Conservation (phyloP, 352 stramenopile genomes). For the Thraustotheca clavata region DNA sequence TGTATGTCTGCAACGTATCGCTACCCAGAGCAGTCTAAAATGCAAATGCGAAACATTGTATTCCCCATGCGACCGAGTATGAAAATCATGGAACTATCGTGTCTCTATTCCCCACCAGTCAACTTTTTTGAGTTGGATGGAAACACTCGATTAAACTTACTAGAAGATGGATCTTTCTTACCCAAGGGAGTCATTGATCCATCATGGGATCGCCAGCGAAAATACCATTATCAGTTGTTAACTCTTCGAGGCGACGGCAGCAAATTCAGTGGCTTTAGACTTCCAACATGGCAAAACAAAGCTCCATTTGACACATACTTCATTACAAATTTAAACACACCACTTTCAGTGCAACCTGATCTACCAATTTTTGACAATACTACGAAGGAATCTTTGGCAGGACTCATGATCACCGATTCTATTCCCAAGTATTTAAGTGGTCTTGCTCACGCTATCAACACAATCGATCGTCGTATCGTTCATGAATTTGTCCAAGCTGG, state of each 20-base stretch:
- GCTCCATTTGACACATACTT: constrained; percentile 4
- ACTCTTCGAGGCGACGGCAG: not conserved
- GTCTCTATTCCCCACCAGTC: not conserved
- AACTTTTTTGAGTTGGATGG: not conserved
- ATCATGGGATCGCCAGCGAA: not conserved
- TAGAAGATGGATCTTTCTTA: not conserved
- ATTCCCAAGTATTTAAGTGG: constrained; percentile 38
- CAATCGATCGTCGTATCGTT: constrained; percentile 47
- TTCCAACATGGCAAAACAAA: not conserved
- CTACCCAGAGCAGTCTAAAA: not conserved
- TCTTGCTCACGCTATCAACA: constrained; percentile 30
- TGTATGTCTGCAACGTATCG: constrained; percentile 11
- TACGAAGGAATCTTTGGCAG: constrained; percentile 21
- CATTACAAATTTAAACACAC: not conserved
- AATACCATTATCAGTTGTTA: constrained; percentile 5
- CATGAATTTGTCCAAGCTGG: constrained; percentile 66
- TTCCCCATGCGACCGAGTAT: constrained; percentile 28
- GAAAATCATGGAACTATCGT: constrained; percentile 46
- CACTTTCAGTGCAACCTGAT: not conserved
- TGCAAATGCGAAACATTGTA: not conserved
- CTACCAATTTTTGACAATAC: not conserved
- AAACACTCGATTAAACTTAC: not conserved
- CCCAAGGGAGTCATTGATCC: not conserved
- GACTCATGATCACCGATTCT: constrained; percentile 35
- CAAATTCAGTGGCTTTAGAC: not conserved